These are phyloP conservation scores for Podila epigama DNA, from an alignment of 192 early-diverging fungal genomes.

Conservation along the genomic window DNA sequence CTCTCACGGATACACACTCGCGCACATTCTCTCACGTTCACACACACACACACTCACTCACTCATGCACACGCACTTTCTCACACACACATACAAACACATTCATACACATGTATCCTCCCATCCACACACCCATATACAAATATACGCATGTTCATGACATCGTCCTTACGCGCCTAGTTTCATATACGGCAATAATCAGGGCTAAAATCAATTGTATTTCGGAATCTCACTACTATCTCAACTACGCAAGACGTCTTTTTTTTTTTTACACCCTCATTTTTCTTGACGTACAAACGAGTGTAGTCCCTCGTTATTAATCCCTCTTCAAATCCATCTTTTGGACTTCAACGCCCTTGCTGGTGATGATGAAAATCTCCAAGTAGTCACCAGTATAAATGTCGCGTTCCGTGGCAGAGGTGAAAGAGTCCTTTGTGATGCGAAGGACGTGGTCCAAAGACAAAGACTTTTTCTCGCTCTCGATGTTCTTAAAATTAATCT, in stretches of 20 bases:
- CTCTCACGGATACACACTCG: too few species aligned
- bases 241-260: background rate
- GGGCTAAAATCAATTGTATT: too few species aligned
- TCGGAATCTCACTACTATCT: background rate
- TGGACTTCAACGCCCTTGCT: constrained; percentile 78
- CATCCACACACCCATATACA: too few species aligned
- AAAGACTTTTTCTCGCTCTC: constrained; percentile 47
- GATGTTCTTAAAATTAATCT: constrained; percentile 82
- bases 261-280: background rate
- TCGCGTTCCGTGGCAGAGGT: constrained; percentile 97
- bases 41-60: too few species aligned
- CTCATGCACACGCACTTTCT: too few species aligned
- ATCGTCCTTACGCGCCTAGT: too few species aligned
- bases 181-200: too few species aligned
- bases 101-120: too few species aligned
- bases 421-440: constrained; percentile 95
- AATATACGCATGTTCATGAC: too few species aligned
- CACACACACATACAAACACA: too few species aligned
- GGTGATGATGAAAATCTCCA: constrained; percentile 91
- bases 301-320: constrained; percentile 74
- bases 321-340: constrained; percentile 85
- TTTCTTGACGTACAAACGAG: constrained; percentile 13
- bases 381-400: constrained; percentile 96
- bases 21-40: too few species aligned
- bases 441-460: constrained; percentile 68